Conservation (phyloP, 768 basidiomycete species). For the Jaapia argillacea region DNA sequence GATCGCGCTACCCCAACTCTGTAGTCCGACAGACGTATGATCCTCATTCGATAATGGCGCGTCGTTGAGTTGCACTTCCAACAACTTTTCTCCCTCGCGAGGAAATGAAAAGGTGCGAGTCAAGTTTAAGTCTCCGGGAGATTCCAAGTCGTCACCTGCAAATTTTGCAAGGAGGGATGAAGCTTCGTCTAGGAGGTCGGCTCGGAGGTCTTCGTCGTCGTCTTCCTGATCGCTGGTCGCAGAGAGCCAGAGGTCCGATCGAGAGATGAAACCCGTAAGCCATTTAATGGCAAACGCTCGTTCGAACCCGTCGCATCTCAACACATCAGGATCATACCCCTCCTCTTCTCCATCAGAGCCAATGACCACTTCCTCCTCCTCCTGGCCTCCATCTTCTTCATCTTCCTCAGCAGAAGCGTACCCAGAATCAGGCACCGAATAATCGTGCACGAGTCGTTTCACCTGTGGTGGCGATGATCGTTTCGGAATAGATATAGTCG, state of each 20-base stretch:
- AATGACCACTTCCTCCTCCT: constrained; percentile 11
- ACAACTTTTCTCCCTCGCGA: constrained; percentile 7
- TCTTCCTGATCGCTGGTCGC: constrained; percentile 20
- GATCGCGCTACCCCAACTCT: constrained; percentile 79
- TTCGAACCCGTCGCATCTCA: constrained; percentile 59
- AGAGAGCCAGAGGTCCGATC: constrained; percentile 42
- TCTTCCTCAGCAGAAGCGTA: constrained; percentile 70
- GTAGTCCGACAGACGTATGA: constrained; percentile 73
- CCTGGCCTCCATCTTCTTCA: constrained; percentile 26
- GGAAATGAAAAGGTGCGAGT: constrained; percentile 45
- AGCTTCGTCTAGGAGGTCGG: constrained; percentile 42
- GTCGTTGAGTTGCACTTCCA: constrained; percentile 58
- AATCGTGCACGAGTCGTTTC: constrained; percentile 27
- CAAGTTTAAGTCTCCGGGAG: constrained; percentile 31
- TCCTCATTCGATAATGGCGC: constrained; percentile 53
- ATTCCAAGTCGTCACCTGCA: constrained; percentile 27
- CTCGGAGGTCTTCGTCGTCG: constrained; percentile 27
- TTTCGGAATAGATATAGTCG: constrained; percentile 13
- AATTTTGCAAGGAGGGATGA: constrained; percentile 47
- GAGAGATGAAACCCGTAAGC: constrained; percentile 60
- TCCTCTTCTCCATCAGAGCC: constrained; percentile 9
- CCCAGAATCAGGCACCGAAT: constrained; percentile 50
- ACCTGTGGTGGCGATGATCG: constrained; percentile 4
- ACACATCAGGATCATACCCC: constrained; percentile 27
- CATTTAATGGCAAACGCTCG: constrained; percentile 61